Base-by-base conservation (phyloP, 1,284 basidiomycete genomes). In the Microbotryum saponariae region DNA sequence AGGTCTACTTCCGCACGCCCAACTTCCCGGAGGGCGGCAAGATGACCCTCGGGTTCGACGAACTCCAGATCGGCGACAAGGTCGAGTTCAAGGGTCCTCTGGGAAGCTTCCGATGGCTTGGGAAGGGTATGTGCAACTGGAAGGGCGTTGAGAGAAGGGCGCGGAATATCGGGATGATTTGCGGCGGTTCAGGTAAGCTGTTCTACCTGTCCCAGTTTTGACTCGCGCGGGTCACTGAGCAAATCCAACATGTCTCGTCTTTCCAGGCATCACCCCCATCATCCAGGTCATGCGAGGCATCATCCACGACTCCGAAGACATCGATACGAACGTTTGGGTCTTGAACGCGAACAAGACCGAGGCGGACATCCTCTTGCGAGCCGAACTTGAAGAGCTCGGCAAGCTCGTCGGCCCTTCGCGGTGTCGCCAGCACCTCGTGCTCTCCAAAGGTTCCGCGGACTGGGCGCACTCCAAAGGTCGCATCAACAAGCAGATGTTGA, bases 11-110 rank as follows among this genome's bases (percentile, higher is more conserved):
- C 61, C 78, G 82, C 4, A 75, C 70, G 20, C 60, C 67, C 0
- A 66, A 68, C 23, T 79, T 75, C 61, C 79, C 79, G 0, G 61
- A 65, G 9, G 83, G 84, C 18, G 84, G 85, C 5, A 80, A 79
- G 64, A 84, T 85, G 82, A 80, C 83, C 1, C 76, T 76, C 37
- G 79, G 78, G 1, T 79, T 86, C 64, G 73, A 81, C 54, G 76
- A 79, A 63, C 77, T 86, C 4, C 62, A 72, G 10, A 66, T 81
- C 4, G 83, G 80, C 9, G 82, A 84, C 55, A 66, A 50, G 4
- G 73, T 84, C n/a, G 82, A 85, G 64, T 68, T 85, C 56, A 86
- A 85, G 70, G 85, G 85, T 0, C 85, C 85, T 0, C 73, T 85
- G 3, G 85, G 85, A 0, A 79, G 79, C 2, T 85, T 86, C 71